A percentile compares a stretch with the other conserved stretches of the same genome.
Evolutionary conservation across 495 filamentous ascomycete genomes (phyloP).

Genomic region (Parathielavia hyrcaniae): DNA sequence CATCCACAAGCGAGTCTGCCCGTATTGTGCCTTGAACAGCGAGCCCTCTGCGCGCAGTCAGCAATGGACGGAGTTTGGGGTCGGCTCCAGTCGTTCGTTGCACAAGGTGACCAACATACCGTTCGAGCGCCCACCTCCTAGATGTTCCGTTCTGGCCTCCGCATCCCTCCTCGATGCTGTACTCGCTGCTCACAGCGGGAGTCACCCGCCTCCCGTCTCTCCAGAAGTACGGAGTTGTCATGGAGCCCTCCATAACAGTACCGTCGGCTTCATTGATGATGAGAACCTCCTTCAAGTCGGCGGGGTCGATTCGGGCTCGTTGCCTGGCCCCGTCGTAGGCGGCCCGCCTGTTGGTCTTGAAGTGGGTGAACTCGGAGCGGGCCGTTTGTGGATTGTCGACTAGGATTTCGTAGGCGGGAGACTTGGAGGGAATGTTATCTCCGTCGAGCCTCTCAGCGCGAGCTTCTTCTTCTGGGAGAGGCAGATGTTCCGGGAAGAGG

Average conservation of each 20-base stretch:
- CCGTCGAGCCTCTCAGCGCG: neutral
- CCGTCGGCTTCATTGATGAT: slow-evolving; percentile 55
- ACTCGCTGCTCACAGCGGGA: slow-evolving; percentile 42
- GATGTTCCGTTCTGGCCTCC: slow-evolving; percentile 81
- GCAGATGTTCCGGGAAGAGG: slow-evolving; percentile 12
- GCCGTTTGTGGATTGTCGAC: slow-evolving; percentile 49
- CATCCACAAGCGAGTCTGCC: slow-evolving; percentile 53
- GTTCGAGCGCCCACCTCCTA: slow-evolving; percentile 70
- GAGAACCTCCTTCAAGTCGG: slow-evolving; percentile 62
- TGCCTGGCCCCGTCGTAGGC: slow-evolving; percentile 60
- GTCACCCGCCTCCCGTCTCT: slow-evolving; percentile 62
- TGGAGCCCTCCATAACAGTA: slow-evolving; percentile 80
- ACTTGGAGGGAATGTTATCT: slow-evolving; percentile 24
- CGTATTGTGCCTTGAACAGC: slow-evolving; percentile 57
- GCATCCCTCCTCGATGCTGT: slow-evolving; percentile 33
- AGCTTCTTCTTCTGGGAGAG: neutral
- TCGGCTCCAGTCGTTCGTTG: neutral
- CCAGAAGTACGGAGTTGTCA: slow-evolving; percentile 75
- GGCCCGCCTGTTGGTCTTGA: slow-evolving; percentile 65
- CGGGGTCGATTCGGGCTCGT: slow-evolving; percentile 49
- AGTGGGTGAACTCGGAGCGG: slow-evolving; percentile 60
- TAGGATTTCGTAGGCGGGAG: slow-evolving; percentile 43
- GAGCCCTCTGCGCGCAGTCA: slow-evolving; percentile 36
- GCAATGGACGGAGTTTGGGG: neutral
- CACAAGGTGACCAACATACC: slow-evolving; percentile 30